Percentiles rank a stretch among this genome's conserved stretches.
These are phyloP conservation scores for Beauveria pseudobassiana DNA, from an alignment of 2,329 filamentous ascomycete genomes.

Conservation along the genomic window DNA sequence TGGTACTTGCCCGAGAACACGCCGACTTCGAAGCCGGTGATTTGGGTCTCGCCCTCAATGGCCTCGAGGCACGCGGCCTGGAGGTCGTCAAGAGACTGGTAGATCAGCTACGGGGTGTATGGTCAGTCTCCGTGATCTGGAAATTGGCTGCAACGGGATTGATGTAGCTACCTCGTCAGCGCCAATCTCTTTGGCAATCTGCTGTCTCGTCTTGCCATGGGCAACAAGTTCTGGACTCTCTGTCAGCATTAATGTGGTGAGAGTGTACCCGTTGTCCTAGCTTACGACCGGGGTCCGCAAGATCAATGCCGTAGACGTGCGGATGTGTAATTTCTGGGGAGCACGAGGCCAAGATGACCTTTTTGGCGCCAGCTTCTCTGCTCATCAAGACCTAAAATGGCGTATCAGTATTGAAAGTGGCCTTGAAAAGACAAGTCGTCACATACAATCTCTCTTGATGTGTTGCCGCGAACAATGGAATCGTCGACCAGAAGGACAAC, in stretches of 20 bases:
- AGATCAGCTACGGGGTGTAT: constrained; percentile 40
- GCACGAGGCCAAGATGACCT: constrained; percentile 74
- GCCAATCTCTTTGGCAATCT: constrained; percentile 35
- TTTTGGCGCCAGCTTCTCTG: constrained; percentile 70
- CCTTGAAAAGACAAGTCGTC: not conserved
- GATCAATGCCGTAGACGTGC: constrained; percentile 53
- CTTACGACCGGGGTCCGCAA: constrained; percentile 25
- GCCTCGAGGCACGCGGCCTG: constrained; percentile 69
- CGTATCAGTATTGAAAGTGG: not conserved
- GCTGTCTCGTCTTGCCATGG: constrained; percentile 26
- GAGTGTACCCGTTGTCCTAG: not conserved
- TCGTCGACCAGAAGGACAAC: constrained; percentile 80
- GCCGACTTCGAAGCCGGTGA: constrained; percentile 69
- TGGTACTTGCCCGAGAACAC: constrained; percentile 87
- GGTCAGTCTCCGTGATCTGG: not conserved
- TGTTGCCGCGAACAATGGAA: constrained; percentile 75
- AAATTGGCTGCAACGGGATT: not conserved
- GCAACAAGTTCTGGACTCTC: constrained; percentile 25
- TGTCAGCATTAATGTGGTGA: not conserved
- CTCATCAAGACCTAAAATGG: constrained; percentile 50
- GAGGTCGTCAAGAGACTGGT: constrained; percentile 61
- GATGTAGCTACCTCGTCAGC: constrained; percentile 24
- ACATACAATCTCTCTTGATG: constrained; percentile 43
- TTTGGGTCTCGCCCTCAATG: constrained; percentile 45
- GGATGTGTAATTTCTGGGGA: constrained; percentile 74